Evolutionary conservation across 2,329 filamentous ascomycete genomes (phyloP).

Genomic region (Alternaria conjuncta): DNA sequence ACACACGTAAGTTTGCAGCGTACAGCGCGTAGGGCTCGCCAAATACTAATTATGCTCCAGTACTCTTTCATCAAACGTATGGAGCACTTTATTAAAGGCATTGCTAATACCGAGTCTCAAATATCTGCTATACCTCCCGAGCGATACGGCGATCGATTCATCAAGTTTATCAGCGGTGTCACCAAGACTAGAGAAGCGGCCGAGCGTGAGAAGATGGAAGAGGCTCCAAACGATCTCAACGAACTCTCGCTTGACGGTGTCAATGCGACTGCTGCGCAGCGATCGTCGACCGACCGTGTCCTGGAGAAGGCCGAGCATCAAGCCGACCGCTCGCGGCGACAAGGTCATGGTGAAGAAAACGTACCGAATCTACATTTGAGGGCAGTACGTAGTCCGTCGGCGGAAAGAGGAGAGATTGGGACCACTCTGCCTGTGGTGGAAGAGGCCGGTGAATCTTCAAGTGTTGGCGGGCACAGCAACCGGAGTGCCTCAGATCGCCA

Average conservation of each 20-base stretch:
- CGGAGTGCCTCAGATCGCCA: conserved; percentile 37
- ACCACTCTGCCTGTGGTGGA: conserved; percentile 82
- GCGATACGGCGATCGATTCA: conserved; percentile 90
- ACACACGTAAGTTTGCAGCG: conserved; percentile 75
- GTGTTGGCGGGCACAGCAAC: conserved; percentile 66
- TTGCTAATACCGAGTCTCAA: conserved; percentile 80
- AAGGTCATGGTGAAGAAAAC: conserved; percentile 58
- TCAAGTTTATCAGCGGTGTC: conserved; percentile 87
- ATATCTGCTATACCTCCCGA: conserved; percentile 93
- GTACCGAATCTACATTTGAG: conserved; percentile 68
- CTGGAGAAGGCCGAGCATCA: conserved; percentile 67
- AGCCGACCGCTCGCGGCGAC: conserved; percentile 63
- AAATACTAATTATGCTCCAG: conserved; percentile 56
- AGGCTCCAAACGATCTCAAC: conserved; percentile 37
- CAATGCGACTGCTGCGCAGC: conserved; percentile 39
- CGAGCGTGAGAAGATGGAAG: conserved; percentile 59
- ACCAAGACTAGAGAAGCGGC: conserved; percentile 91
- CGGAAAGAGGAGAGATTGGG: conserved; percentile 62
- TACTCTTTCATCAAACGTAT: conserved; percentile 94
- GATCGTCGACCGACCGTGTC: conserved; percentile 57
- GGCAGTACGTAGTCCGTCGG: conserved; percentile 63
- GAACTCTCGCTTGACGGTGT: conserved; percentile 50
- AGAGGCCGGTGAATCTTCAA: conserved; percentile 80
- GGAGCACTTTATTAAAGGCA: conserved; percentile 96
- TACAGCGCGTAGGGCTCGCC: too few relatives aligned